phyloP scores from a whole-genome alignment of 768 basidiomycete genomes.

The Pleurotus eryngii region DNA sequence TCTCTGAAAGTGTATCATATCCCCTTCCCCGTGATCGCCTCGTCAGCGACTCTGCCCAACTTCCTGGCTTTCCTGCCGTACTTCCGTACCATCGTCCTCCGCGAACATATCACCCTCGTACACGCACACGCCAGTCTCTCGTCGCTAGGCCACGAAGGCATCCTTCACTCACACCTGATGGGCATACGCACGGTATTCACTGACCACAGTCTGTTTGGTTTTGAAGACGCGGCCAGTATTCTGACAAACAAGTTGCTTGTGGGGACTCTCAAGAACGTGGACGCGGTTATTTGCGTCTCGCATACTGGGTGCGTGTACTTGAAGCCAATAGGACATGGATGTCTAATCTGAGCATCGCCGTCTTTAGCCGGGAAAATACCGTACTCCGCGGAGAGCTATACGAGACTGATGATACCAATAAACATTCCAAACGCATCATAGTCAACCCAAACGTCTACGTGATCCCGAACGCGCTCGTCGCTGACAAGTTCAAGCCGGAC shows the following conservation, averaged over 20 bases:
- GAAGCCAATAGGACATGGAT: not conserved
- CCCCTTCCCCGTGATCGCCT: constrained; percentile 84
- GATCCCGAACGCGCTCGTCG: constrained; percentile 89
- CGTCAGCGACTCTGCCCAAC: constrained; percentile 91
- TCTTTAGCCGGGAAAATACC: constrained; percentile 89
- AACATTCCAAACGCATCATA: constrained; percentile 27
- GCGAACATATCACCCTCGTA: constrained; percentile 83
- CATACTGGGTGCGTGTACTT: constrained; percentile 76
- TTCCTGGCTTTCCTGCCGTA: constrained; percentile 93
- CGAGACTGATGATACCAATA: constrained; percentile 43
- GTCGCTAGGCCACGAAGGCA: constrained; percentile 87
- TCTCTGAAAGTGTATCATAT: constrained; percentile 93
- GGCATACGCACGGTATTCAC: constrained; percentile 92
- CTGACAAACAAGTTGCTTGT: constrained; percentile 94
- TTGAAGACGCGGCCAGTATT: constrained; percentile 96
- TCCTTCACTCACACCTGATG: constrained; percentile 85
- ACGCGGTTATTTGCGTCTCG: constrained; percentile 93
- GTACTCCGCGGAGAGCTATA: constrained; percentile 83
- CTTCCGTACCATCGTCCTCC: constrained; percentile 80
- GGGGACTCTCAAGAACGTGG: constrained; percentile 84
- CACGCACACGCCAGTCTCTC: constrained; percentile 93
- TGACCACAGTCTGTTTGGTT: constrained; percentile 94
- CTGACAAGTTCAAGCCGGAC: constrained; percentile 79
- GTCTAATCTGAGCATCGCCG: not conserved
- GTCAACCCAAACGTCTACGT: constrained; percentile 74